Conservation (phyloP, 1,284 basidiomycete genomes). For the Afroboletus lepidellus region DNA sequence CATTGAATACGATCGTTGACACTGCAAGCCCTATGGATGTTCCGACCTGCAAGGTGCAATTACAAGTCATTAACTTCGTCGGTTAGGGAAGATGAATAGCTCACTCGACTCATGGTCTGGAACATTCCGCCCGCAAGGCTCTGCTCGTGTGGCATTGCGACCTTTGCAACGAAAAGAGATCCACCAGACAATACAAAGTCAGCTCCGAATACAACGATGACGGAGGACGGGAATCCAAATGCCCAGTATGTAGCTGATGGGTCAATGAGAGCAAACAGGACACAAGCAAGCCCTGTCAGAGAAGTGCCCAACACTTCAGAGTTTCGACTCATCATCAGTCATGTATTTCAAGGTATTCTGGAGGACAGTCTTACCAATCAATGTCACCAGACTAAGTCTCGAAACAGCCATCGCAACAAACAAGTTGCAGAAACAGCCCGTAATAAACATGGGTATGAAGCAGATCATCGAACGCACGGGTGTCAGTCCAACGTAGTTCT, state of each 20-base stretch:
- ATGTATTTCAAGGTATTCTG: neutral
- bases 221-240: conserved; percentile 76
- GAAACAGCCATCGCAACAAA: conserved; percentile 63
- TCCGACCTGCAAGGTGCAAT: conserved; percentile 50
- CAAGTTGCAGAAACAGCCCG: conserved; percentile 70
- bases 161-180: conserved; percentile 72
- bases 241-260: conserved; percentile 71
- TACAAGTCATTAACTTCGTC: neutral
- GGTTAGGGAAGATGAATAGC: too few relatives aligned
- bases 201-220: conserved; percentile 71
- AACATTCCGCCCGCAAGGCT: conserved; percentile 76
- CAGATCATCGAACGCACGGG: conserved; percentile 74
- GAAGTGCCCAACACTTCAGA: conserved; percentile 53
- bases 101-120: conserved; percentile 71
- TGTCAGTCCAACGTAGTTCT: conserved; percentile 52
- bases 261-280: conserved; percentile 73
- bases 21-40: conserved; percentile 74
- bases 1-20: conserved; percentile 70
- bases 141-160: conserved; percentile 74
- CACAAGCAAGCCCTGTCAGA: conserved; percentile 60
- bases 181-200: conserved; percentile 80
- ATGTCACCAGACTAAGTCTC: conserved; percentile 51
- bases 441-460: conserved; percentile 74
- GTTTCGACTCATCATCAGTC: neutral
- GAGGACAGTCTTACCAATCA: conserved; percentile 48